Evolutionary conservation across 2,329 filamentous ascomycete species (phyloP).

Genomic region (Dactylellina cionopaga): DNA sequence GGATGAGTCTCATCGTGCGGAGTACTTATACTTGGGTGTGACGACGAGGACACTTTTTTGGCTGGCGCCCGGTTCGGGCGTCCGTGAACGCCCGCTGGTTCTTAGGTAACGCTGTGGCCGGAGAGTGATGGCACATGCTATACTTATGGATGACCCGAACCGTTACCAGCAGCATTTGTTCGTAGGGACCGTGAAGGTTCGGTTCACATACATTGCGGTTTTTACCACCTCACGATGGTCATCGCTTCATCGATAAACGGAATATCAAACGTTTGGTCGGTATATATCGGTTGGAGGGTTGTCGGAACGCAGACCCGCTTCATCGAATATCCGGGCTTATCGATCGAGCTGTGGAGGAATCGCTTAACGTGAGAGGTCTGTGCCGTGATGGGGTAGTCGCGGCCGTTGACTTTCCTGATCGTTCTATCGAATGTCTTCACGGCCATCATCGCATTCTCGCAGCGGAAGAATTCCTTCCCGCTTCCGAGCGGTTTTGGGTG

Average conservation of each 20-base stretch:
- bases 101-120: too few species aligned
- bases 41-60: neutral
- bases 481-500: neutral
- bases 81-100: too few species aligned
- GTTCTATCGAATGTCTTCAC: conserved; percentile 2
- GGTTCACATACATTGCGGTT: neutral
- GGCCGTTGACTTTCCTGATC: neutral
- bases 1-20: too few species aligned
- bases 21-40: too few species aligned
- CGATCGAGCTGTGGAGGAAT: neutral
- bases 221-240: neutral
- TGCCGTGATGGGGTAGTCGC: neutral
- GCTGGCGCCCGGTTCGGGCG: too few species aligned
- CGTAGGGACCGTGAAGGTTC: neutral
- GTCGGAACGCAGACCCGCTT: neutral
- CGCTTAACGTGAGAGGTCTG: neutral
- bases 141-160: too few species aligned
- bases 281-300: conserved; percentile 1
- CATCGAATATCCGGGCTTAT: neutral
- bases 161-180: neutral
- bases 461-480: neutral
- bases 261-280: conserved; percentile 5
- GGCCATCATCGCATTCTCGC: conserved; percentile 1
- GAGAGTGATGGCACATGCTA: too few species aligned
- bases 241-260: conserved; percentile 5